A percentile compares a stretch with the other conserved stretches of the same genome.
phyloP scores from a whole-genome alignment of 352 stramenopile species.

The Phytophthora tentaculata region DNA sequence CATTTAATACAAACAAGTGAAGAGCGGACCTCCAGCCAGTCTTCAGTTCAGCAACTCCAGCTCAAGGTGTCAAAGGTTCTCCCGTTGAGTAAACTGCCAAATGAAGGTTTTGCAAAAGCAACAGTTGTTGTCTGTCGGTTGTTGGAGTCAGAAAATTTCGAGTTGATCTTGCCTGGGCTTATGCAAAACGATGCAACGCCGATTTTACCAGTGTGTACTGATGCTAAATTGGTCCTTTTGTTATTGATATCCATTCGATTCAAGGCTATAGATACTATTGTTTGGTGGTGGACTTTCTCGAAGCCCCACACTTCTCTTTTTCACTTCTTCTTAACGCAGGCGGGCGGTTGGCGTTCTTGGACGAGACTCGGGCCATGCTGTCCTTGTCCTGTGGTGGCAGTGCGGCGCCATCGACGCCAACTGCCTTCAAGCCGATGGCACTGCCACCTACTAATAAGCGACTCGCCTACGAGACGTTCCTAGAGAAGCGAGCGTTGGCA shows the following conservation, averaged over 20 bases:
- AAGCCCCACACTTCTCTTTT: slow-evolving; percentile 22
- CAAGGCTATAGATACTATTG: not conserved
- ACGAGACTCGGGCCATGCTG: slow-evolving; percentile 25
- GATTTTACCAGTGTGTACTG: slow-evolving; percentile 11
- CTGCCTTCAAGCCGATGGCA: slow-evolving; percentile 9
- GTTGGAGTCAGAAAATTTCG: slow-evolving; percentile 16
- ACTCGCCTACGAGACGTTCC: slow-evolving; percentile 44
- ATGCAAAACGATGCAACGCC: slow-evolving; percentile 1
- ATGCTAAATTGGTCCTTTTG: slow-evolving; percentile 26
- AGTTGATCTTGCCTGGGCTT: slow-evolving; percentile 23
- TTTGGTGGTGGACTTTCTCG: slow-evolving; percentile 21
- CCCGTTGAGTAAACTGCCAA: not conserved
- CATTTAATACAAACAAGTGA: slow-evolving; percentile 2
- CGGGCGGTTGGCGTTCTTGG: not conserved
- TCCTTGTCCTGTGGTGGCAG: slow-evolving; percentile 33
- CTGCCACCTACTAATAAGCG: slow-evolving; percentile 13
- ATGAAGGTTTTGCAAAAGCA: slow-evolving; percentile 10
- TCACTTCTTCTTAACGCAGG: slow-evolving; percentile 11
- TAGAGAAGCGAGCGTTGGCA: slow-evolving; percentile 28
- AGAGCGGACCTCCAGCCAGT: not conserved
- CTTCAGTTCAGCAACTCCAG: not conserved
- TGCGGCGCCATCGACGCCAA: slow-evolving; percentile 29
- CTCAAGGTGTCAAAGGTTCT: not conserved
- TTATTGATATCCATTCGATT: not conserved
- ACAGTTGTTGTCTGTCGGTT: slow-evolving; percentile 15